Base-by-base conservation (phyloP, 257 asterid species). In the Rubia yunnanensis region DNA sequence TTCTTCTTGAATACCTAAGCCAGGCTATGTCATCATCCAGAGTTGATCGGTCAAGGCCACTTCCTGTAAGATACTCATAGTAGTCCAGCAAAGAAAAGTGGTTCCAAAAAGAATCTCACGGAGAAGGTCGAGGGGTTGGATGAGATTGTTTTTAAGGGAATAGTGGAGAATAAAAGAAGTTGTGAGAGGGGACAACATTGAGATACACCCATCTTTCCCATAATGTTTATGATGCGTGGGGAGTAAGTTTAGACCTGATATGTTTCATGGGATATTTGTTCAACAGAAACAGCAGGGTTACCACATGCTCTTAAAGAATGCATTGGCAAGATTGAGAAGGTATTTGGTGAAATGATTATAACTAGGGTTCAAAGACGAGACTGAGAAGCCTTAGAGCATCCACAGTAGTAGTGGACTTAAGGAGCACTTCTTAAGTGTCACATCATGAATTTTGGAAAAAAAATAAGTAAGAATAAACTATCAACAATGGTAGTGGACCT, bases 61-160 rank as follows among this genome's bases (percentile, higher is more conserved):
- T 75, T 66, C 91, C 79, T 10, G 62, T 68, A 64, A 89, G 83
- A 81, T 87, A 92, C 14, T 91, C 87, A 67, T 86, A 89, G 69
- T 86, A 87, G 75, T 92, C 99, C 38, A 92, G 64, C 18, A 97
- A 89, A 39, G 95, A 83, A 73, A 92, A 92, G 17, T 97, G 99
- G 70, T 92, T 86, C 99, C 97, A 92, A 39, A 92, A 92, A 82
- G 85, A 92, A 82, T 92, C 99, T 97, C 99, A 92, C 64, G 83
- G 99, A 34, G 99, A 81, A 0, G 82, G 67, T 61, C 83, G 96
- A 63, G 97, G 91, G 1, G 96, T 83, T 68, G 88, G 88, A 7
- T 94, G 85, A 64, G 87, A 84, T 89, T 76, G 64, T 81, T 76
- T 13, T 80, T 78, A 9, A 91, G 96, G 44, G 95, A 81, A 59